A percentile compares a stretch with the other conserved stretches of the same genome.
phyloP scores from a whole-genome alignment of 768 basidiomycete species.

The Leccinum longicurvipes region DNA sequence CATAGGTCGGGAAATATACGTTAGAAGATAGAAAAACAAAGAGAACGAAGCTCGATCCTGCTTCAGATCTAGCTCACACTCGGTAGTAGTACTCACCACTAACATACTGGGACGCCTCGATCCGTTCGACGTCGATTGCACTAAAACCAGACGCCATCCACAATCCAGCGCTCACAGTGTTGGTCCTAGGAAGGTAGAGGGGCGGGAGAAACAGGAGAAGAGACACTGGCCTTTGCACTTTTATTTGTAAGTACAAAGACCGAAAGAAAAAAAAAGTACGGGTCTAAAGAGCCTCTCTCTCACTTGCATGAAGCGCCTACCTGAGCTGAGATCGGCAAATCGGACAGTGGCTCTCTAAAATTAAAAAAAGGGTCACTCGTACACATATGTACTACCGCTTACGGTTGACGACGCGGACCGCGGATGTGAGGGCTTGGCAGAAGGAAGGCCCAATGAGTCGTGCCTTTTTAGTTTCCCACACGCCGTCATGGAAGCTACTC shows the following conservation, averaged over 20 bases:
- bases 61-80: background rate
- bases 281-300: background rate
- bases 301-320: background rate
- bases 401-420: background rate
- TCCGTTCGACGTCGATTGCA: background rate
- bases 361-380: background rate
- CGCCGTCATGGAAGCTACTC: no score
- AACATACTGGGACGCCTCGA: conserved; percentile 22
- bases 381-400: no score
- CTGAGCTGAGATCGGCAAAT: background rate
- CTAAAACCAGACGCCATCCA: conserved; percentile 6
- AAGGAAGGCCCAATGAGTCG: background rate
- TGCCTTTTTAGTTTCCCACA: conserved; percentile 1
- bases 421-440: background rate
- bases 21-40: background rate
- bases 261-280: background rate
- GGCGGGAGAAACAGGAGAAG: background rate
- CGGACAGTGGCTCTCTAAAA: background rate
- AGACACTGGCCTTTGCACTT: no score
- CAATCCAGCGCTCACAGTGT: background rate
- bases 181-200: background rate
- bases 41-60: background rate
- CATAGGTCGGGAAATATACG: background rate
- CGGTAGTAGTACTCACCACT: conserved; percentile 19
- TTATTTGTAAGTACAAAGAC: no score